Conservation (phyloP, 1,284 basidiomycete genomes). For the Xerocomus amazonicus region DNA sequence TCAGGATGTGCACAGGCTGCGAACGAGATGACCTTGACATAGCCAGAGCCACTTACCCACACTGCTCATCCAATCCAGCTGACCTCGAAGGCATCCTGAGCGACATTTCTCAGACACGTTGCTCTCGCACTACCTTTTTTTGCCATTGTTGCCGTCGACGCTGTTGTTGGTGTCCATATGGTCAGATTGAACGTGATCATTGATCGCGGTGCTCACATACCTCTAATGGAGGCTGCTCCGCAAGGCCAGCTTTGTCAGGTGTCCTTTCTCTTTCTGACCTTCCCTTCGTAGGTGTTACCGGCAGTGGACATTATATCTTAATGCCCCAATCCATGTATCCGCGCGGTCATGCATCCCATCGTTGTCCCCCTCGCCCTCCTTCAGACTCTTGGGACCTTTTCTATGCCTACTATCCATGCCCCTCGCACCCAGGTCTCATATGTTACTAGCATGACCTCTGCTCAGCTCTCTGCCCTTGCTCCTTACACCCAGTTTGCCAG, state of each 20-base stretch:
- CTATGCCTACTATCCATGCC: slow-evolving; percentile 7
- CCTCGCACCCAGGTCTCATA: slow-evolving; percentile 8
- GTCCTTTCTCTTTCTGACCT: not conserved
- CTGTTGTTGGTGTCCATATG: not conserved
- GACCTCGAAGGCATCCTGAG: slow-evolving; percentile 67
- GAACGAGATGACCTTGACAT: slow-evolving; percentile 54
- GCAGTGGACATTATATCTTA: too few species aligned
- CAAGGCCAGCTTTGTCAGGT: not conserved
- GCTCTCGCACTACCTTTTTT: slow-evolving; percentile 50
- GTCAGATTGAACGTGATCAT: too few species aligned
- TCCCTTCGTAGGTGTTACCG: not conserved
- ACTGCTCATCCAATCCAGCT: slow-evolving; percentile 69
- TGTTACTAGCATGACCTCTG: slow-evolving; percentile 33
- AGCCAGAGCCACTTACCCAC: slow-evolving; percentile 25
- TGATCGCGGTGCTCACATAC: too few species aligned
- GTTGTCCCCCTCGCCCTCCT: slow-evolving; percentile 4
- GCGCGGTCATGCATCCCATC: slow-evolving; percentile 4
- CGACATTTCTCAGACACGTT: slow-evolving; percentile 57
- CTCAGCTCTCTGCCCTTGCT: slow-evolving; percentile 37
- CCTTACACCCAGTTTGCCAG: slow-evolving; percentile 50
- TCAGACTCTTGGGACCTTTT: slow-evolving; percentile 6
- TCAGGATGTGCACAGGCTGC: slow-evolving; percentile 66
- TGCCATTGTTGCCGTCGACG: not conserved
- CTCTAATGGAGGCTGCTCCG: too few species aligned
- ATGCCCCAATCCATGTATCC: not conserved